Evolutionary conservation across 23 red algal genomes (phyloP), one percentile per base, ranked within the genome.

Genomic region (Agarophyton chilense): DNA sequence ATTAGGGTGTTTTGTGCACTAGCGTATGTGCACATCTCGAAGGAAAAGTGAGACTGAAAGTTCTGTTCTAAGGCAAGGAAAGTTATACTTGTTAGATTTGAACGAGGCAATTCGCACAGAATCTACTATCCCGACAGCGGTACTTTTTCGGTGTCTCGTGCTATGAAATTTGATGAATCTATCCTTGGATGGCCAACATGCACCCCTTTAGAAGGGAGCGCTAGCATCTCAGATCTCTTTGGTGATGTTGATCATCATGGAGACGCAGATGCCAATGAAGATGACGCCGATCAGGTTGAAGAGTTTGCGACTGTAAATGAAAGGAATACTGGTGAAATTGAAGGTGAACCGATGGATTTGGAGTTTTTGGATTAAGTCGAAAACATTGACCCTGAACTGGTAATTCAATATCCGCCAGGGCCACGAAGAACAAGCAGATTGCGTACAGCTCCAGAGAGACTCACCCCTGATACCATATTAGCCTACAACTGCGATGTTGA

Each of bases 101-200:
- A 60, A 19, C 71, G 45, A 66, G 81, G 81, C 2, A 84, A 84
- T 72, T 66, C 35, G 1, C 72, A 84, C 81, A 84, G 45, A 47
- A 65, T 72, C 7, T 72, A 70, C 58, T 22, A 66, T 44, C 81
- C 81, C 7, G 57, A 72, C 41, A 49, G 29, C 8, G 4, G 14
- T 46, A 52, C 31, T 7, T 42, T 49, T 29, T 49, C 46, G n/a
- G 81, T 84, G 1, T 84, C 81, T 0, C 9, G 81, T 10, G 60
- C 71, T 53, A 61, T 84, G 4, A 6, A 43, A 9, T 84, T 84
- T 31, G 81, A 84, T 53, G 81, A 84, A 43, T 4, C 14, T 4
- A 79, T 19, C 39, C 74, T 55, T 55, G 45, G 74, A 17, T 79
- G 74, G 74, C 46, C 40, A 55, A 28, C 52, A 21, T 7, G 21